Evolutionary conservation across 2,329 filamentous ascomycete species (phyloP), one percentile per base, ranked within the genome.

Genomic region (Fusarium zealandicum): DNA sequence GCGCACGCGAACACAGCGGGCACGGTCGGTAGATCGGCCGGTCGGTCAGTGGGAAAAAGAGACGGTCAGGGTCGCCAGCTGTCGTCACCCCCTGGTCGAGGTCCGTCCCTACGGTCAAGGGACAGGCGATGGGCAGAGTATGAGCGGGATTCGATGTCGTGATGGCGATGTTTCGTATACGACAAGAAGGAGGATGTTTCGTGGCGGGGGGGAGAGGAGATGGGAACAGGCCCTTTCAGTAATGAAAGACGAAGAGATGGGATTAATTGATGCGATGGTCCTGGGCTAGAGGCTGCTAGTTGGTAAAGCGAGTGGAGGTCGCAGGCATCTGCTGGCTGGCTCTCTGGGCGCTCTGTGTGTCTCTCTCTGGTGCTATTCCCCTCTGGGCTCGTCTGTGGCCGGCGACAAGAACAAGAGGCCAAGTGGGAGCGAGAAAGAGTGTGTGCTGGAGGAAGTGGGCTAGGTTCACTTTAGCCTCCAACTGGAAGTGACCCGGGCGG

Each of bases 1-100:
- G 13, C 59, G 53, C 59, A 64, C 60, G 63, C 57, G 61, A 64
- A 64, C 64, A 65, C 64, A 54, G 59, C 60, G 61, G 62, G 54
- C 64, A 61, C 53, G 59, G 62, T 57, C 43, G 54, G 46, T 39
- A 59, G 63, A 53, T 63, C 63, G 59, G 63, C 41, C 56, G 63
- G 55, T 63, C 63, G 59, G 64, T 63, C 59, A 57, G 54, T 62
- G 59, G 59, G 60, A 60, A 61, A 67, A 65, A 54, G 46, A 54
- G 57, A 64, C 64, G 64, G 64, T 61, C 61, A 57, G 59, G 54
- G 54, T 62, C 57, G 46, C 36, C 55, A 54, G 57, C 17, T 51
- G 54, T 56, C 51, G 54, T 43, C 45, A 46, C 50, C 55, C 59
- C 59, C 59, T 63, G 51, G 59, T 60, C 51, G 16, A 50, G 47